These are phyloP conservation scores for Colletotrichum tropicicola DNA, from an alignment of 2,329 filamentous ascomycete genomes.

Conservation along the genomic window DNA sequence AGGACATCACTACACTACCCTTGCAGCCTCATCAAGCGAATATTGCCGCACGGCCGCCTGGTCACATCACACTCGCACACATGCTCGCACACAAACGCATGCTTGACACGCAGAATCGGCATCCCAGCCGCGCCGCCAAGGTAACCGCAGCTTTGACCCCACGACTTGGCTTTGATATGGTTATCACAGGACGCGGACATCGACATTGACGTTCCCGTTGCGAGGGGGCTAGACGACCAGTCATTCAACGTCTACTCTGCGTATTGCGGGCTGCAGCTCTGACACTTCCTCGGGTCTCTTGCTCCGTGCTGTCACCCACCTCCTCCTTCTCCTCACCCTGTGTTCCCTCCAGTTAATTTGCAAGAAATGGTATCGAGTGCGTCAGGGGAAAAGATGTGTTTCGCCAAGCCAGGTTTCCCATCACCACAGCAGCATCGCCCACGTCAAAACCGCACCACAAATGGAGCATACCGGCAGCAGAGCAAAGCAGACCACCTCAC, in stretches of 20 bases:
- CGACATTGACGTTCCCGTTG: background rate
- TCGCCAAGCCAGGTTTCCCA: slow-evolving; percentile 1
- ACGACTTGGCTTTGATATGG: too few relatives aligned
- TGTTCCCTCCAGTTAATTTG: background rate
- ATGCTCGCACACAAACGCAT: too few relatives aligned
- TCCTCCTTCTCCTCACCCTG: background rate
- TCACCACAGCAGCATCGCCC: background rate
- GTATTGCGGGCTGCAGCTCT: slow-evolving; percentile 11
- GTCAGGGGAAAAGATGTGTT: background rate
- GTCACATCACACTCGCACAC: too few relatives aligned
- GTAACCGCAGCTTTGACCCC: too few relatives aligned
- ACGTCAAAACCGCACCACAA: background rate
- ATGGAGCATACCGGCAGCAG: background rate
- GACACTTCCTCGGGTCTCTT: background rate
- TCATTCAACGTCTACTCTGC: background rate
- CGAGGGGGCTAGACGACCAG: background rate
- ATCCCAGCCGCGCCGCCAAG: too few relatives aligned
- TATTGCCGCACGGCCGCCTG: background rate
- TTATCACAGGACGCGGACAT: too few relatives aligned
- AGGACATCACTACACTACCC: background rate
- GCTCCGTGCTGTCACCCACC: background rate
- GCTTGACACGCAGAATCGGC: too few relatives aligned
- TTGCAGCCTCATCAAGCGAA: slow-evolving; percentile 7
- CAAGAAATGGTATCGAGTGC: background rate
- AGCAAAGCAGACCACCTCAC: background rate